phyloP scores from a whole-genome alignment of 306 rosid genomes.

The Cicer bijugum region DNA sequence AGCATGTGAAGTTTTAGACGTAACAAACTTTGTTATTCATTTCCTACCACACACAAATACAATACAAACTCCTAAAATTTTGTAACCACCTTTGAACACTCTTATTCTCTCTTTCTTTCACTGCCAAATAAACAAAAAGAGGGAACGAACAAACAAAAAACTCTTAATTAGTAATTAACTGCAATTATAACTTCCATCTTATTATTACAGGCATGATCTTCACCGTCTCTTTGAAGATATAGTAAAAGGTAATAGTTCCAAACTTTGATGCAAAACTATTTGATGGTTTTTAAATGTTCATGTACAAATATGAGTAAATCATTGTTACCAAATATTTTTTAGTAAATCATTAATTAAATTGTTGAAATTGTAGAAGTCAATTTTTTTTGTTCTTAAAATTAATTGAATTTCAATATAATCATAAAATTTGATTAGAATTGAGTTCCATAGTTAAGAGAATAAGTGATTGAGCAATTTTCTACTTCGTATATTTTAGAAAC shows the following conservation, averaged over 20 bases:
- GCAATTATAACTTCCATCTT: conserved; percentile 31
- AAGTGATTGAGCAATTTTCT: not conserved
- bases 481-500: not conserved
- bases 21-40: conserved; percentile 42
- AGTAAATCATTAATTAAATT: not conserved
- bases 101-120: conserved; percentile 47
- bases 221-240: conserved; percentile 34
- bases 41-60: conserved; percentile 43
- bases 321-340: not conserved
- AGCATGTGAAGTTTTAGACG: conserved; percentile 37
- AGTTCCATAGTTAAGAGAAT: not conserved
- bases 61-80: conserved; percentile 40
- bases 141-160: not conserved
- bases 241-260: conserved; percentile 35
- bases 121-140: conserved; percentile 2
- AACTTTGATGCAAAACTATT: not conserved
- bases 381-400: not conserved
- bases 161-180: conserved; percentile 18
- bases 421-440: not conserved
- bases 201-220: conserved; percentile 8
- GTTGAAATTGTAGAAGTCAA: not conserved
- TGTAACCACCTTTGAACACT: conserved; percentile 47
- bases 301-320: no score
- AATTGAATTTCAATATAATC: not conserved
- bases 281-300: not conserved